Conservation (phyloP, 2,329 filamentous ascomycete genomes). For the Nakataea oryzae region DNA sequence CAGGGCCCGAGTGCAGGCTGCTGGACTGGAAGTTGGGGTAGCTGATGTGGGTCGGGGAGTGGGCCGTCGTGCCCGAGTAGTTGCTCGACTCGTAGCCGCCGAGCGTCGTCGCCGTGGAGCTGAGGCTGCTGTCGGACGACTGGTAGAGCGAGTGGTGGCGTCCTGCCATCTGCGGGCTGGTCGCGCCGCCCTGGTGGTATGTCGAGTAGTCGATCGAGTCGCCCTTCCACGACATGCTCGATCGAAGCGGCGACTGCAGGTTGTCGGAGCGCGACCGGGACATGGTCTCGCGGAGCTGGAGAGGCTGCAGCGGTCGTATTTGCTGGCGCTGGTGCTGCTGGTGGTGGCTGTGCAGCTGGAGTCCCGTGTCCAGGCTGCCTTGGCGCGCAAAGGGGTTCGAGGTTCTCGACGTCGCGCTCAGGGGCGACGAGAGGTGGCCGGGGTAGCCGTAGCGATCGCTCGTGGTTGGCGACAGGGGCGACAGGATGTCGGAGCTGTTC, state of each 20-base stretch:
- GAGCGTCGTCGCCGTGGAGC: constrained; percentile 26
- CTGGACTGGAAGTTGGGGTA: constrained; percentile 33
- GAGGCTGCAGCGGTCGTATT: constrained; percentile 43
- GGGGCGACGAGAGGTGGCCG: constrained; percentile 33
- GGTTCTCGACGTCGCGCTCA: constrained; percentile 32
- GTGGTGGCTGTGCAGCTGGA: constrained; percentile 32
- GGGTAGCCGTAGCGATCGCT: constrained; percentile 42
- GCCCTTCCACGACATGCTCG: constrained; percentile 54
- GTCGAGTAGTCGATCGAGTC: constrained; percentile 46
- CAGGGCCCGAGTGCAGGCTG: constrained; percentile 26
- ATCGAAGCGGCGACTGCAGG: constrained; percentile 46
- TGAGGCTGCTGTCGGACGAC: constrained; percentile 28
- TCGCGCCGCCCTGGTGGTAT: constrained; percentile 28
- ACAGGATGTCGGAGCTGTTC: constrained; percentile 42
- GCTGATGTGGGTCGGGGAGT: constrained; percentile 37
- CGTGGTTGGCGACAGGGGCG: constrained; percentile 43
- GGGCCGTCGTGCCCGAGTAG: constrained; percentile 41
- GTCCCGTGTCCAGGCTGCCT: constrained; percentile 30
- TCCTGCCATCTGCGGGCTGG: constrained; percentile 33
- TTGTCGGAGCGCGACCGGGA: constrained; percentile 46
- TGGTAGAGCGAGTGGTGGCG: constrained; percentile 41
- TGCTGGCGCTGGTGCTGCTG: constrained; percentile 25
- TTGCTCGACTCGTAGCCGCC: constrained; percentile 38
- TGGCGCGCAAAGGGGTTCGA: constrained; percentile 43
- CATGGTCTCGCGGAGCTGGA: constrained; percentile 47